Base-by-base conservation (phyloP, 352 stramenopile species). In the Hyphochytrium catenoides region DNA sequence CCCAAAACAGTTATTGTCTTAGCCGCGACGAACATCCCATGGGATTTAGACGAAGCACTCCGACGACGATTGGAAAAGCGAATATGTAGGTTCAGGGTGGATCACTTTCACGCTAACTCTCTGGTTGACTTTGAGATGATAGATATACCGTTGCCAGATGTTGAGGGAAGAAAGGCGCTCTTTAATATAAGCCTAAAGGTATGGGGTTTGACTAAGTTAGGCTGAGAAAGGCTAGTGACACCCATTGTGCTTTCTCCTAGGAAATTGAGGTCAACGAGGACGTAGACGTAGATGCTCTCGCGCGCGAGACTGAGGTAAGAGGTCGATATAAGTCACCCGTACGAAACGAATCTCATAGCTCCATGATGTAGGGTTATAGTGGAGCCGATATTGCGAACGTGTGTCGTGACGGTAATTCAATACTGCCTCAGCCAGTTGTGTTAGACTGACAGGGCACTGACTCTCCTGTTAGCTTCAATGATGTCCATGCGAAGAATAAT, bases 21-120 rank as follows among this genome's bases (percentile, higher is more conserved):
- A 22, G 88, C 77, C 11, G 88, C 88, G 1, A 95, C 78, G 1
- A 97, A 97, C 50, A 50, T 92, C 11, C 87, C 89, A 18, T 97
- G 87, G 88, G 82, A 95, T 26, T 47, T 97, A 4, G 88, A 97
- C 47, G 68, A 95, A 47, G 88, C 87, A 2, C 82, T 97, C 45
- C 60, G 83, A 2, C 57, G 88, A 5, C 62, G 89, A 21, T 57
- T 97, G 21, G 91, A 94, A 23, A 97, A 97, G 48, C 59, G 85
- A 21, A 82, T 97, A 3, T 95, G 86, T 39, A 75, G 87, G 33
- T 61, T 71, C 2, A 44, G 88, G 23, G 73, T 74, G 7, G 57
- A 44, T 11, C 27, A 50, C 17, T 46, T 48, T 11, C 59, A 46
- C 4, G 37, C 68, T 8, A 27, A 30, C 4, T 39, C 53, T 29